Base-by-base conservation (phyloP, 2,329 filamentous ascomycete species). In the Penicillium sp. region DNA sequence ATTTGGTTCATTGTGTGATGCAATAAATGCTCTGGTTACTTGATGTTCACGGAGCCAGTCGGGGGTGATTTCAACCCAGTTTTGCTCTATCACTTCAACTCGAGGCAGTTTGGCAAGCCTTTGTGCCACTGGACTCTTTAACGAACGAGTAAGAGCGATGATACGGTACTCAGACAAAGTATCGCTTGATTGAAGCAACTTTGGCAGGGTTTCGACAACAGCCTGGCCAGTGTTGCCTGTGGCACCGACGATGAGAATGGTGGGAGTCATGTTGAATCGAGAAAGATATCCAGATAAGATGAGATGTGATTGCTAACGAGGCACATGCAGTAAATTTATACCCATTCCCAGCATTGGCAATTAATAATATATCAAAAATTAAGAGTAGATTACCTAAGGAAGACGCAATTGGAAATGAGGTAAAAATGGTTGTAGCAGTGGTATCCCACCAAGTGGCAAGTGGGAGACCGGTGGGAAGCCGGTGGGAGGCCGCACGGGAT, bases 1-100 rank as follows among this genome's bases (percentile, higher is more conserved):
- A 4, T 53, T 70, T 0, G 73, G 70, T 10, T 70, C 55, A 46
- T 67, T 69, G 60, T 77, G 73, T 0, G 75, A 59, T 19, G 77
- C 76, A 41, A 79, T 72, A 50, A 77, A 79, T 1, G 66, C 72
- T 22, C 73, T 62, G 11, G 53, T 63, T 1, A 79, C 71, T 3
- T 72, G 46, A 6, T 73, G 64, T 12, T 72, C 53, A 2, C 62
- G 69, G n/a, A 79, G 70, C 77, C 76, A 79, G 38, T 69, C 67
- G 5, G 69, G n/a, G 6, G 65, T 73, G 43, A 77, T 75, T 0
- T 73, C 67, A 35, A 68, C 55, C 75, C 75, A 76, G 60, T 69
- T 67, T 19, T 72, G 36, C 43, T 76, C 72, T 1, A 64, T 33
- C 0, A 77, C 44, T 50, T 75, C 64, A 8, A 78, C 71, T 3